Percentiles rank a stretch among this genome's conserved stretches.
phyloP scores from a whole-genome alignment of 2,329 filamentous ascomycete genomes.

The Xylariaceae sp. region DNA sequence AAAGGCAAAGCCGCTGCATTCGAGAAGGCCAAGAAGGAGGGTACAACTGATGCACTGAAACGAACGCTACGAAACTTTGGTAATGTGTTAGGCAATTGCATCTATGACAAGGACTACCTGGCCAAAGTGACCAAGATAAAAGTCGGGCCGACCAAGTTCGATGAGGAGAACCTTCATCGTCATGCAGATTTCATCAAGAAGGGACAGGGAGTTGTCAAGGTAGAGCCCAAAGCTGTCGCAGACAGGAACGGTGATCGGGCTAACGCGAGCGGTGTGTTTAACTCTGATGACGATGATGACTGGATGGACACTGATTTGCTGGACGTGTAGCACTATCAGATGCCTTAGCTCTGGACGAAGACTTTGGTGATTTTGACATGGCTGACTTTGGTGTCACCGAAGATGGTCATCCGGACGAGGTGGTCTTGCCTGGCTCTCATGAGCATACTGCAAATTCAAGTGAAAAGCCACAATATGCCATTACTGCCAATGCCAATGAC shows the following conservation, averaged over 20 bases:
- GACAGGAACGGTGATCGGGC: conserved; percentile 36
- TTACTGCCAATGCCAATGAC: conserved; percentile 32
- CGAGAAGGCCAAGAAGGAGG: conserved; percentile 98
- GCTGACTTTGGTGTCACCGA: conserved; percentile 75
- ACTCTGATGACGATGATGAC: conserved; percentile 42
- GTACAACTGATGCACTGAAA: conserved; percentile 92
- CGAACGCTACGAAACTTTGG: conserved; percentile 89
- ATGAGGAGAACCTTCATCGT: conserved; percentile 79
- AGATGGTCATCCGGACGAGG: conserved; percentile 77
- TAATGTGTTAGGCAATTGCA: conserved; percentile 96
- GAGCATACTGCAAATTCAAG: conserved; percentile 34
- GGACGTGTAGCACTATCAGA: conserved; percentile 41
- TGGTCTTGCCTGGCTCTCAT: conserved; percentile 59
- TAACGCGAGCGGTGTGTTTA: conserved; percentile 54
- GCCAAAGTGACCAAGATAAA: conserved; percentile 91
- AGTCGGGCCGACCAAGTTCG: conserved; percentile 75
- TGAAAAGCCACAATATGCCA: conserved; percentile 36
- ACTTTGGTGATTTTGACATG: conserved; percentile 71
- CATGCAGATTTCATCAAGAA: conserved; percentile 77
- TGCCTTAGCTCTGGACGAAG: conserved; percentile 42
- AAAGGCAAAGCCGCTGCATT: conserved; percentile 95
- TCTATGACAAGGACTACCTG: conserved; percentile 96
- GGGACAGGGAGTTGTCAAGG: conserved; percentile 45
- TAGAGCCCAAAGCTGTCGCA: conserved; percentile 40
- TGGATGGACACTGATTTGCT: conserved; percentile 43